These are phyloP conservation scores for Apiosordaria backusii DNA, from an alignment of 495 filamentous ascomycete species.

Conservation along the genomic window DNA sequence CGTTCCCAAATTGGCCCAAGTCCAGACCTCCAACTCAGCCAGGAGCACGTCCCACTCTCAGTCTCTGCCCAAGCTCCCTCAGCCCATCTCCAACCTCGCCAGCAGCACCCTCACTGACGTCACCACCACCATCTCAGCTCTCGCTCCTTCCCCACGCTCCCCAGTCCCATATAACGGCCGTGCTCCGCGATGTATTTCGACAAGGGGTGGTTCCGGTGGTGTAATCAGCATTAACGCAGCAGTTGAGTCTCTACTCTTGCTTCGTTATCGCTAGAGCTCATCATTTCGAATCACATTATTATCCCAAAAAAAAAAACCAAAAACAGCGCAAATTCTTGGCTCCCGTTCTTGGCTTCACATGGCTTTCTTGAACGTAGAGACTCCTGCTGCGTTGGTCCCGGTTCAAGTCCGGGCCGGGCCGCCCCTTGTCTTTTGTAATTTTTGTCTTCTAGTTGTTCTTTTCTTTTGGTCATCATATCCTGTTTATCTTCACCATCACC, in stretches of 20 bases:
- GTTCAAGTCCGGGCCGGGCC: not conserved
- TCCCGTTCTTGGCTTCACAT: not conserved
- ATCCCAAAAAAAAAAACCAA: not conserved
- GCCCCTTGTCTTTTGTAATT: not conserved
- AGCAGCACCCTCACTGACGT: not conserved
- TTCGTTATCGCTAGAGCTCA: not conserved
- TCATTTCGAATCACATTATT: not conserved
- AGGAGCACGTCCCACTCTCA: not conserved
- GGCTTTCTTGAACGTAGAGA: too few relatives aligned
- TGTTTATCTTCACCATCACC: too few relatives aligned
- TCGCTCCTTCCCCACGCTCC: not conserved
- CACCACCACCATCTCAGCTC: not conserved
- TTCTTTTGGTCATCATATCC: too few relatives aligned
- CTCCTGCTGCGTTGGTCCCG: not conserved
- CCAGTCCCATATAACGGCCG: not conserved
- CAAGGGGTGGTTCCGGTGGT: not conserved
- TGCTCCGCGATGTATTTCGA: not conserved
- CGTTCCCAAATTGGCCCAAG: not conserved
- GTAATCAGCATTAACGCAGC: not conserved
- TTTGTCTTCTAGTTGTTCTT: not conserved
- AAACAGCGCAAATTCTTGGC: too few relatives aligned
- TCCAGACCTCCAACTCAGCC: not conserved
- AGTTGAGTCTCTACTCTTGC: not conserved
- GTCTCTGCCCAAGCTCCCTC: not conserved
- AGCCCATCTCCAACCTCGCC: not conserved